Percentiles rank a stretch among this genome's conserved stretches.
phyloP scores from a whole-genome alignment of 108 stramenopile species.

The Nitzschia putrida region DNA sequence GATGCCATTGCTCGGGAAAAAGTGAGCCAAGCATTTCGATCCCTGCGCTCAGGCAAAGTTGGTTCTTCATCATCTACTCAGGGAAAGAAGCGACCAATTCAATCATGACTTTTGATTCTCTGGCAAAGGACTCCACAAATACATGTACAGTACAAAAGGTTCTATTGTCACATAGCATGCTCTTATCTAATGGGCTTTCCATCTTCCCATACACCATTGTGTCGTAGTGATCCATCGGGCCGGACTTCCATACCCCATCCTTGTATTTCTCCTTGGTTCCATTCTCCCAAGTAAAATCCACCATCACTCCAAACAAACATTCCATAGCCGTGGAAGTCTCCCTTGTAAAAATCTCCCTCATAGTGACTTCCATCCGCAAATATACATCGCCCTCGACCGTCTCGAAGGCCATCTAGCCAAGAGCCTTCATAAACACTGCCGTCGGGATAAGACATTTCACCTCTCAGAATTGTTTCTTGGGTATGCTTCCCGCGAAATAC shows the following conservation, averaged over 20 bases:
- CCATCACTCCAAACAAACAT: conserved; percentile 43
- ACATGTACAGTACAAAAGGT: no score
- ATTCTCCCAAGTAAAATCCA: conserved; percentile 48
- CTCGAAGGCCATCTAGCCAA: conserved; percentile 13
- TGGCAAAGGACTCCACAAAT: no score
- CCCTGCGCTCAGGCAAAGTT: background rate
- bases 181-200: conserved; percentile 26
- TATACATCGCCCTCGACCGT: conserved; percentile 32
- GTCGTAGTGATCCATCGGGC: conserved; percentile 34
- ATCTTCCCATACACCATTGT: conserved; percentile 38
- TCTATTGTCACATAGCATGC: no score
- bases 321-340: conserved; percentile 36
- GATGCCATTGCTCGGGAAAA: conserved; percentile 15
- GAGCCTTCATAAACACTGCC: conserved; percentile 11
- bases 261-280: conserved; percentile 39
- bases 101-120: no score
- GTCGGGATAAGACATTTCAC: conserved; percentile 9
- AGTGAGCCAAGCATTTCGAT: conserved; percentile 4
- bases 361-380: conserved; percentile 33
- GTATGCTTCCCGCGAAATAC: conserved; percentile 14
- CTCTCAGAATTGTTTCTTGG: background rate
- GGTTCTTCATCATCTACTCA: background rate
- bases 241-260: conserved; percentile 41
- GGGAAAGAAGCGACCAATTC: no score
- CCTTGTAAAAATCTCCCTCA: conserved; percentile 41